phyloP scores from a whole-genome alignment of 345 rosid species.

The Kernera saxatilis region DNA sequence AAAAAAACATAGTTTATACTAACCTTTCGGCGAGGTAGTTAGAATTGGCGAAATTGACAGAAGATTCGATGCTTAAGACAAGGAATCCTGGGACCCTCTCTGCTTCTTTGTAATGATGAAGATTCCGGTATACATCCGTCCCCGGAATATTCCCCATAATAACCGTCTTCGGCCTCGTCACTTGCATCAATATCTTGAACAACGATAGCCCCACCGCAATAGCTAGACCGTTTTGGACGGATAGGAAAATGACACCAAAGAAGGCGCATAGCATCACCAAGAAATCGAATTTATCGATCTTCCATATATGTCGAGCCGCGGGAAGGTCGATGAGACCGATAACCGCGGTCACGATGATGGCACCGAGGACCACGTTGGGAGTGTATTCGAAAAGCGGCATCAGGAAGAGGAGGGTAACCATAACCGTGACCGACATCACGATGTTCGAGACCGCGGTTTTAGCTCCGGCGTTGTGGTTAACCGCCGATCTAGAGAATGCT shows the following conservation, averaged over 20 bases:
- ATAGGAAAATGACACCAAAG: constrained; percentile 76
- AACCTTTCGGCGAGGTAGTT: constrained; percentile 87
- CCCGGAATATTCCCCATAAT: constrained; percentile 81
- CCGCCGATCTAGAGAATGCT: constrained; percentile 93
- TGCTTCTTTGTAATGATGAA: constrained; percentile 77
- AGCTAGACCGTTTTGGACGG: constrained; percentile 79
- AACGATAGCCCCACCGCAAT: constrained; percentile 88
- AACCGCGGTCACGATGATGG: constrained; percentile 89
- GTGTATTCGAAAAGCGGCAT: constrained; percentile 97
- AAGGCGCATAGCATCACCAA: constrained; percentile 72
- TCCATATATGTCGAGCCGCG: constrained; percentile 70
- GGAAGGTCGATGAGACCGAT: constrained; percentile 89
- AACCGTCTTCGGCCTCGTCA: constrained; percentile 75
- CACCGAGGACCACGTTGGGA: constrained; percentile 83
- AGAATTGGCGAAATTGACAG: constrained; percentile 82
- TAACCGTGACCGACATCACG: constrained; percentile 84
- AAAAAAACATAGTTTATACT: not conserved
- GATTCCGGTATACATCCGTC: constrained; percentile 57
- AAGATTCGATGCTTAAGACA: constrained; percentile 71
- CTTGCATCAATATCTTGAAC: constrained; percentile 76
- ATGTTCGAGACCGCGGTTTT: constrained; percentile 93
- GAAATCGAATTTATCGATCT: constrained; percentile 89
- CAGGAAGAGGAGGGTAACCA: constrained; percentile 87
- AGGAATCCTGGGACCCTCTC: constrained; percentile 66
- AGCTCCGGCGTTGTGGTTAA: constrained; percentile 87